These are phyloP conservation scores for Lippia alba DNA, from an alignment of 305 asterid species.

Conservation along the genomic window DNA sequence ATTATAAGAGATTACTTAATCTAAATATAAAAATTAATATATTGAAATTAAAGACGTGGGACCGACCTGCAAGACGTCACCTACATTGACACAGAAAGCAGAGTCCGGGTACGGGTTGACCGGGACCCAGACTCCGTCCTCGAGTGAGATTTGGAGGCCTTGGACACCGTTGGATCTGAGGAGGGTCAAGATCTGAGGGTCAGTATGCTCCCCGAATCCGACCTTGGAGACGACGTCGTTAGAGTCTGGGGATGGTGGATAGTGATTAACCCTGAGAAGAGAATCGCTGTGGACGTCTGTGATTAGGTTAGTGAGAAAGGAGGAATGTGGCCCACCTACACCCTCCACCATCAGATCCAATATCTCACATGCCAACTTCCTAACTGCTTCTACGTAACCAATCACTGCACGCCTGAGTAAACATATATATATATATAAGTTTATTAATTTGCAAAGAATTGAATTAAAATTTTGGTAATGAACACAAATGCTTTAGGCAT, in stretches of 20 bases:
- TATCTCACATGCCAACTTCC: constrained; percentile 64
- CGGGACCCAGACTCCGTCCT: constrained; percentile 83
- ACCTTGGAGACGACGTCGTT: constrained; percentile 38
- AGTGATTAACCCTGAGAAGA: constrained; percentile 71
- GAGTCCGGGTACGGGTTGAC: constrained; percentile 55
- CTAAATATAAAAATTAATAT: no score
- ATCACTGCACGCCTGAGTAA: constrained; percentile 50
- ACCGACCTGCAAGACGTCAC: constrained; percentile 74
- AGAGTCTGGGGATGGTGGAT: constrained; percentile 42
- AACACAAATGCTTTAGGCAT: no score
- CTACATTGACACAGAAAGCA: constrained; percentile 73
- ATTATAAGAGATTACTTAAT: no score
- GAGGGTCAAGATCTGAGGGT: constrained; percentile 84
- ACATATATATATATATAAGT: no score
- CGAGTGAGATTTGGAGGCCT: constrained; percentile 69
- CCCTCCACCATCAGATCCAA: constrained; percentile 66
- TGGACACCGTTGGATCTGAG: constrained; percentile 68
- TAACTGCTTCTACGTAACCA: constrained; percentile 61
- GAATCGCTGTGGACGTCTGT: constrained; percentile 53
- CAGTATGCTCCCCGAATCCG: constrained; percentile 90
- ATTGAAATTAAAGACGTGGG: neutral
- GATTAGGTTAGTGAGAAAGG: constrained; percentile 51
- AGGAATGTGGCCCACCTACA: constrained; percentile 41
- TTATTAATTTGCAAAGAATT: no score
- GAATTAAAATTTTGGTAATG: no score